These are phyloP conservation scores for Daldinia sp. DNA, from an alignment of 2,329 filamentous ascomycete genomes.

Conservation along the genomic window DNA sequence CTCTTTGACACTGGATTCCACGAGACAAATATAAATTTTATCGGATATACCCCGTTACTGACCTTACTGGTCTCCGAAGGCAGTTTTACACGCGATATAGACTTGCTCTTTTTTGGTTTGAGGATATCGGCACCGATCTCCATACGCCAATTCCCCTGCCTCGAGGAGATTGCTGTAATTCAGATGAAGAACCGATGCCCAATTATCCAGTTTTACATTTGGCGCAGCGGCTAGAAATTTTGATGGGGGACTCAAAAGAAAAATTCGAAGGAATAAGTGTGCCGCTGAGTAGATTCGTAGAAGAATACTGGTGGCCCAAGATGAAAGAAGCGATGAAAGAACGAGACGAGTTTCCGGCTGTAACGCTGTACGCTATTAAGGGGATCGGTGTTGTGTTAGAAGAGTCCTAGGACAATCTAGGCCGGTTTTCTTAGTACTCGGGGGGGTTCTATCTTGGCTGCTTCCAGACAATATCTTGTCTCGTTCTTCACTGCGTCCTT, in stretches of 20 bases:
- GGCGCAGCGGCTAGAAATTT: background rate
- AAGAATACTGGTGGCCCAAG: constrained; percentile 4
- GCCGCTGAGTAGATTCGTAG: constrained; percentile 8
- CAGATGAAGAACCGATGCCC: no score
- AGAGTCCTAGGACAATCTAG: background rate
- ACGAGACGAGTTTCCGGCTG: background rate
- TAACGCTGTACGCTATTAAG: constrained; percentile 2
- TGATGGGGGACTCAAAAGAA: constrained; percentile 16
- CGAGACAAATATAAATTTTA: background rate
- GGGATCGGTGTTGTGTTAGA: constrained; percentile 17
- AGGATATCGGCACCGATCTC: background rate
- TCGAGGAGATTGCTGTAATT: background rate
- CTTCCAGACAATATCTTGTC: no score
- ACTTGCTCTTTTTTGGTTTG: background rate
- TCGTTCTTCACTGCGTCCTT: no score
- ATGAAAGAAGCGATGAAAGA: constrained; percentile 6
- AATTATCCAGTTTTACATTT: no score
- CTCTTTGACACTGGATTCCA: constrained; percentile 8
- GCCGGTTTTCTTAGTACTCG: background rate
- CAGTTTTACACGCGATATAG: background rate
- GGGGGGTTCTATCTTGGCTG: no score
- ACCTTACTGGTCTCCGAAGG: background rate
- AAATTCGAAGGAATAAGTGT: constrained; percentile 1
- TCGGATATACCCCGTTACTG: background rate
- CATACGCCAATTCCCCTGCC: background rate